phyloP scores from a whole-genome alignment of 306 rosid genomes.

The Acacia melanoxylon region DNA sequence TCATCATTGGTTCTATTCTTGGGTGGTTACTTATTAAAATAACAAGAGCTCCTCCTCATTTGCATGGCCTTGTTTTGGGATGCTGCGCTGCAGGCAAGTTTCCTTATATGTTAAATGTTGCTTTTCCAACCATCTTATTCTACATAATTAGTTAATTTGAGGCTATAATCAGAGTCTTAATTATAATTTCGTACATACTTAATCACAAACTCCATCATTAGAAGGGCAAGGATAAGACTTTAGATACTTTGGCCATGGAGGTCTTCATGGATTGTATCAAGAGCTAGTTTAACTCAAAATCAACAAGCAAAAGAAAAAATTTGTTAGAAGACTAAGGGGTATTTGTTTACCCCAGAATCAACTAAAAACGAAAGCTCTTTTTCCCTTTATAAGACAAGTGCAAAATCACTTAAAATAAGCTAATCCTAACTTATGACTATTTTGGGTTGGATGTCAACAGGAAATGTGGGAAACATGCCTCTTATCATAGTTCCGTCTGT shows the following conservation, averaged over 20 bases:
- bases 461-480: slow-evolving; percentile 37
- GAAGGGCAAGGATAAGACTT: too few species aligned
- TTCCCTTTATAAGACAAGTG: too few species aligned
- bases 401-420: too few species aligned
- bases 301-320: too few species aligned
- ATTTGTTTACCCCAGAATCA: too few species aligned
- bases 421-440: background rate
- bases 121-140: background rate
- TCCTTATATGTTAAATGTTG: background rate
- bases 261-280: too few species aligned
- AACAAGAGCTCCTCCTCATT: slow-evolving; percentile 44
- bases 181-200: background rate
- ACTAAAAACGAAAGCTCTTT: too few species aligned
- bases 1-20: slow-evolving; percentile 42
- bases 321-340: too few species aligned
- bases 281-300: too few species aligned
- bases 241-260: too few species aligned
- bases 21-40: slow-evolving; percentile 48
- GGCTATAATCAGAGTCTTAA: background rate
- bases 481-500: slow-evolving; percentile 38
- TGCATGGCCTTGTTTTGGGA: slow-evolving; percentile 51
- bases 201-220: too few species aligned
- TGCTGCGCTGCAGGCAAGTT: slow-evolving; percentile 46
- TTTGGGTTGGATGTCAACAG: slow-evolving; percentile 22
- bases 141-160: background rate